Evolutionary conservation across 306 rosid species (phyloP).

Genomic region (Morella rubra): DNA sequence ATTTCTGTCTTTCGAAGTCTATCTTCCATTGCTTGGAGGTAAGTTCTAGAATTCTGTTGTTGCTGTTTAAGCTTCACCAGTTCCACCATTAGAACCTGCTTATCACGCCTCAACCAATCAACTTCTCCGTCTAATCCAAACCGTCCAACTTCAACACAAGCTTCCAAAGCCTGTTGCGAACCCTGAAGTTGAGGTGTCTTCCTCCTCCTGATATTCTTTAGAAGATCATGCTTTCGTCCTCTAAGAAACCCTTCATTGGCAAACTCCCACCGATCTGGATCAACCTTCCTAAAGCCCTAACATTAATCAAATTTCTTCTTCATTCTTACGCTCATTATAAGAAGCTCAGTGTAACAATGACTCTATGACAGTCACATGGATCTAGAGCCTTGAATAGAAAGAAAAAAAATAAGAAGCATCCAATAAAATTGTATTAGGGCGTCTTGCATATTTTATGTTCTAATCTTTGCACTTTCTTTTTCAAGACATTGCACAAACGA

Average conservation of each 20-base stretch:
- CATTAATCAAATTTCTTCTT: conserved; percentile 29
- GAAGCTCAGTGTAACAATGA: conserved; percentile 1
- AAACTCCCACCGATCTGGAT: conserved; percentile 86
- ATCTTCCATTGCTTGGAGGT: conserved; percentile 54
- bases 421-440: background rate
- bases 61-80: conserved; percentile 71
- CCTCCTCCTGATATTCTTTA: conserved; percentile 71
- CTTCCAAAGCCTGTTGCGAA: conserved; percentile 42
- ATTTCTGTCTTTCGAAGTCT: conserved; percentile 57
- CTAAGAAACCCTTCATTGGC: conserved; percentile 80
- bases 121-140: conserved; percentile 68
- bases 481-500: conserved; percentile 29
- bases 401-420: background rate
- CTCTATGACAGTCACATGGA: background rate
- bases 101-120: conserved; percentile 58
- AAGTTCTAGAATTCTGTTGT: conserved; percentile 49
- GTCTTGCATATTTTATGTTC: conserved; percentile 1
- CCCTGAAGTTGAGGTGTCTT: conserved; percentile 42
- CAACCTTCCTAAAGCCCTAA: conserved; percentile 87
- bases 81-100: conserved; percentile 65
- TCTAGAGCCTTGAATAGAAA: background rate
- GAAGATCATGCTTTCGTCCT: conserved; percentile 61
- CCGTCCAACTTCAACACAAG: conserved; percentile 72
- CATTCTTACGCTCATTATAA: conserved; percentile 19
- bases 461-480: conserved; percentile 12